These are phyloP conservation scores for Scutellaria baicalensis DNA, from an alignment of 257 asterid species.

Conservation along the genomic window DNA sequence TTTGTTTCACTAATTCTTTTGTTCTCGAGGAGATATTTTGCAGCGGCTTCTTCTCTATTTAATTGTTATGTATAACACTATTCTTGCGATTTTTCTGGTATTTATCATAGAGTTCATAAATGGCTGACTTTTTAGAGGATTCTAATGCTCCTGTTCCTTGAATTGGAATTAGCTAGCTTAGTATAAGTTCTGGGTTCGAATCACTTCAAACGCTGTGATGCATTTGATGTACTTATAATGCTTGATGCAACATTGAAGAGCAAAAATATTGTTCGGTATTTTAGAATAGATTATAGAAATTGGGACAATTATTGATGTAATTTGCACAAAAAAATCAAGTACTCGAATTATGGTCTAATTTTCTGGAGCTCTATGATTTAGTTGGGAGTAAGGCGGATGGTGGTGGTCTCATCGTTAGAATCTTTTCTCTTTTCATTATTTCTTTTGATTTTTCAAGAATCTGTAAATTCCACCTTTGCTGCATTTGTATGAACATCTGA, in stretches of 20 bases:
- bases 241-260: background rate
- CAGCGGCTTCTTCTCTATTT: background rate
- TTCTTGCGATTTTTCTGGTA: background rate
- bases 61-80: background rate
- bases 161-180: background rate
- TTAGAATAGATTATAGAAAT: background rate
- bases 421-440: no score
- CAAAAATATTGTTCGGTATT: background rate
- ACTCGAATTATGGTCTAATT: background rate
- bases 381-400: background rate
- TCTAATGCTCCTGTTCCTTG: background rate
- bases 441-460: no score
- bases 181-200: background rate
- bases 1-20: background rate
- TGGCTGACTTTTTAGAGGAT: background rate
- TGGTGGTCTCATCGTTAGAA: no score
- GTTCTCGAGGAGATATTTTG: background rate
- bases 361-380: constrained; percentile 2
- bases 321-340: background rate
- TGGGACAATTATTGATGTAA: no score
- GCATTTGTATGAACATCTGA: no score
- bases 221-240: background rate
- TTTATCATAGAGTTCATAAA: background rate
- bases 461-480: no score
- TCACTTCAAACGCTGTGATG: background rate